Base-by-base conservation (phyloP, 257 asterid genomes). In the Fraxinus pennsylvanica region DNA sequence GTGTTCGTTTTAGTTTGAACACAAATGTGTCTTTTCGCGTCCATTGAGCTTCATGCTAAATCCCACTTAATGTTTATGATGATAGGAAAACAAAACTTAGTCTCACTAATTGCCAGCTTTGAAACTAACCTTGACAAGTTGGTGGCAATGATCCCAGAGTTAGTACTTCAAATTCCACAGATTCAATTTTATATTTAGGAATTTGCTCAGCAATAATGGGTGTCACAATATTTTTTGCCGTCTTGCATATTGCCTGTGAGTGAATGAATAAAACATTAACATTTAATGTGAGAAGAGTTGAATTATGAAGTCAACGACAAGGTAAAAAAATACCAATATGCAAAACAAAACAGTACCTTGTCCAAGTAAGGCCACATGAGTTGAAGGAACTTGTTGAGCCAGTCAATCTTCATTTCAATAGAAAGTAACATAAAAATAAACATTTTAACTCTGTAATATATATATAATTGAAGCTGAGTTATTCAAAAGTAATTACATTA, bases 281-380 rank as follows among this genome's bases (percentile, higher is more conserved):
- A 54, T 54, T 54, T 17, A 6, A 54, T 54, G 9, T 10, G 1
- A 17, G 1, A 54, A 17, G 54, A 54, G 63, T 54, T 54, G 25
- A 54, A 50, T 15, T 50, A 15, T 4, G n/a, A 50, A 50, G n/a
- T 50, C 61, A 15, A 22, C 27, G 4, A 54, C n/a, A 19, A 19
- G 63, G 21, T 54, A 54, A 54, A 50, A 32, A 54, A 45, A 14
- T 17, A 54, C 6, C 6, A 54, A 54, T 54, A 15, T 2, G 25
- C 14, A 41, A 73, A 19, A 50, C 69, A 27, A 61, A 77, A 9
- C 73, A 59, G 68, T 88, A 94, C 98, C 98, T 92, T 94, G 88
- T 92, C 97, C 79, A 94, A 90, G 86, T 92, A 90, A 76, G 98
- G 97, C 98, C 98, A 92, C 97, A 92, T 87, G 76, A 79, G 72